These are phyloP conservation scores for Hypericum perforatum DNA, from an alignment of 345 rosid species.

Conservation along the genomic window DNA sequence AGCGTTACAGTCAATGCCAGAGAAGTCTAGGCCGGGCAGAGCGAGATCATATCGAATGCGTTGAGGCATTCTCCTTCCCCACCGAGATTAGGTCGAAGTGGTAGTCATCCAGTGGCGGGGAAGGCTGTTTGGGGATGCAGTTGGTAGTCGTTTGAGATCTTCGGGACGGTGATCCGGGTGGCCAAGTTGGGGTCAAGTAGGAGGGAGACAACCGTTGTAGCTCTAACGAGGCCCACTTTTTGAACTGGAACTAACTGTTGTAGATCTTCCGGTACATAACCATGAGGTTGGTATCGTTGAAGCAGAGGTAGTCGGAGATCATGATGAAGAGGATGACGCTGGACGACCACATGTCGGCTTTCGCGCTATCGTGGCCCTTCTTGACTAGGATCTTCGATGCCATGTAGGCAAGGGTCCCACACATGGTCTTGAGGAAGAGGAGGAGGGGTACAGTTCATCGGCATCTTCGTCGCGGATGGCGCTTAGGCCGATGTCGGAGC, in stretches of 20 bases:
- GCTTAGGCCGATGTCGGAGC: constrained; percentile 81
- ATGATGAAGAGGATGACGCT: constrained; percentile 68
- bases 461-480: constrained; percentile 57
- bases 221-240: constrained; percentile 85
- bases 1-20: constrained; percentile 36
- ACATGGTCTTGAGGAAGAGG: constrained; percentile 68
- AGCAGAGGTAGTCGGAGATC: constrained; percentile 72
- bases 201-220: constrained; percentile 45
- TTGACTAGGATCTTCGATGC: constrained; percentile 82
- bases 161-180: constrained; percentile 68
- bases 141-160: constrained; percentile 46
- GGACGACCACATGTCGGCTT: constrained; percentile 84
- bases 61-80: constrained; percentile 27
- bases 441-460: too few species aligned
- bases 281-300: constrained; percentile 73
- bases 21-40: constrained; percentile 43
- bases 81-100: constrained; percentile 37
- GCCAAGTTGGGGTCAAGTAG: constrained; percentile 69
- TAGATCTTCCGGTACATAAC: constrained; percentile 76
- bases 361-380: constrained; percentile 89
- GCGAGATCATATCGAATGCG: constrained; percentile 64
- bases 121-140: constrained; percentile 29
- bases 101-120: constrained; percentile 17
- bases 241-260: constrained; percentile 67
- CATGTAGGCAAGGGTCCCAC: constrained; percentile 93